Evolutionary conservation across 2,329 filamentous ascomycete species (phyloP), one percentile per base, ranked within the genome.

Genomic region (Aurifilum marmelostoma): DNA sequence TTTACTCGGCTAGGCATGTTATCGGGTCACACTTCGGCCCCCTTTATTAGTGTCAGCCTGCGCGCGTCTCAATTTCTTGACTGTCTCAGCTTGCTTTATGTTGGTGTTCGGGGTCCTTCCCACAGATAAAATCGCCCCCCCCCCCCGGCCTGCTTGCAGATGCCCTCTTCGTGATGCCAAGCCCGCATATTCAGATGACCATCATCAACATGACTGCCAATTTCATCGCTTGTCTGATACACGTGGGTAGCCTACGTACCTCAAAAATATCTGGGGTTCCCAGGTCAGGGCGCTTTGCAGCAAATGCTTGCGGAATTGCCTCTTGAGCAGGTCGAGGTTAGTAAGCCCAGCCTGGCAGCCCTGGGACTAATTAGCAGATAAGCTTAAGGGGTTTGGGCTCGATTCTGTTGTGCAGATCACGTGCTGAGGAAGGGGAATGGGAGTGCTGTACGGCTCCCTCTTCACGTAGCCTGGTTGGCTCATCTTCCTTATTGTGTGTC

Each of bases 301-400:
- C 68, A 63, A 14, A 65, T 63, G n/a, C 8, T 52, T 68, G 41
- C 39, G 43, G 5, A 70, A 27, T 9, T 70, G 69, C 12, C 37
- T 66, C 7, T 7, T 56, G 32, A 70, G 60, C 27, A 47, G 66
- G 29, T 47, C 59, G 32, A 66, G 7, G 41, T 70, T 64, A 16
- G 60, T 66, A 16, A 70, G 63, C 41, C 34, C 39, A 8, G 59
- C 69, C 32, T 56, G 56, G 34, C 66, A 70, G n/a, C 39, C 32
- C 0, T 65, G n/a, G n/a, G n/a, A n/a, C 43, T 66, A 66, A 70
- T 21, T 68, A 32, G 54, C 66, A 68, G 4, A 32, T 24, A 37
- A 61, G 61, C 24, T 61, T 58, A 7, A 59, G 9, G 6, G 68
- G 66, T 1, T 32, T 52, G 2, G 69, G 69, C 41, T 56, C n/a